A percentile compares a stretch with the other conserved stretches of the same genome.
Conservation (phyloP, 257 asterid species). For the Solanum clarkiae region DNA sequence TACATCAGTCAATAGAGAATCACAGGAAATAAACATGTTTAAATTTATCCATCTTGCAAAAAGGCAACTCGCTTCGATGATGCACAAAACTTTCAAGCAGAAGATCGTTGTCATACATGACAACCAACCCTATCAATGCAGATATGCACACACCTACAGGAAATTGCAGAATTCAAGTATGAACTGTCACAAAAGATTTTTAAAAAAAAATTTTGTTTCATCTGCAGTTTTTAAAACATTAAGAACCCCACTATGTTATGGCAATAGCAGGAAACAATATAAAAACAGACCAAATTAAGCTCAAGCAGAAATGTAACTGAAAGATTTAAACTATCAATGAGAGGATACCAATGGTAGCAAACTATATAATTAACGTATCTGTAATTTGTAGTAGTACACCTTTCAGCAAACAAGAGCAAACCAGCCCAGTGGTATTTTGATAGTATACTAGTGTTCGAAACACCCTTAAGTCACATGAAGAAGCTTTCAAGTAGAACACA, state of each 20-base stretch:
- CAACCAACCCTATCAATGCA: background rate
- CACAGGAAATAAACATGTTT: background rate
- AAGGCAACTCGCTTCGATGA: background rate
- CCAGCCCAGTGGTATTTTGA: no score
- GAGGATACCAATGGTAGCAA: constrained; percentile 93
- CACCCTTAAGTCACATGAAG: no score
- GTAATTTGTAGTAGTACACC: no score
- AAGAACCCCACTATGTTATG: background rate
- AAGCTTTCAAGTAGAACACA: no score
- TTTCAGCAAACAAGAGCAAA: no score
- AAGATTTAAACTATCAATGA: background rate
- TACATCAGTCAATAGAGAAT: background rate
- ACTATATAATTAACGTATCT: no score
- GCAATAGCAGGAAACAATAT: background rate
- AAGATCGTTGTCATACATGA: background rate
- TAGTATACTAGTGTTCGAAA: no score
- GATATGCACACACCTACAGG: background rate
- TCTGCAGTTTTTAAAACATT: background rate
- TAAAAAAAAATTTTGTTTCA: background rate
- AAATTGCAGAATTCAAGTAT: background rate
- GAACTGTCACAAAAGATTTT: background rate
- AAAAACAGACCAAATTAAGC: background rate
- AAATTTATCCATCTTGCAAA: background rate
- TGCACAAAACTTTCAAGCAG: background rate
- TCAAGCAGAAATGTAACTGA: background rate